Percentiles rank a stretch among this genome's conserved stretches.
phyloP scores from a whole-genome alignment of 1,284 basidiomycete species.

The Porodaedalea pini region DNA sequence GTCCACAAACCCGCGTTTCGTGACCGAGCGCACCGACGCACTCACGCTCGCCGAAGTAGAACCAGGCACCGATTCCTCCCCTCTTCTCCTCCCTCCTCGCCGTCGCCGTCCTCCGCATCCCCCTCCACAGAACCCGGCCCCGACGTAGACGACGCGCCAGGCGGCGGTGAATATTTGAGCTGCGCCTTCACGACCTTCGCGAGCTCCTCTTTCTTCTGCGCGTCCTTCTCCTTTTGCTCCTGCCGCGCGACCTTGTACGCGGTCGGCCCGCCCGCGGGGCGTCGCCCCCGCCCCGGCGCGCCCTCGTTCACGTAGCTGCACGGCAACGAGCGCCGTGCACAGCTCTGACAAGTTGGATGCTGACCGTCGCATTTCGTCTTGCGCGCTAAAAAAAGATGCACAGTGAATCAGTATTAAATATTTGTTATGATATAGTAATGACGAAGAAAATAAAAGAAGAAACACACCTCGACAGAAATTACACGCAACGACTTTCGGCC shows the following conservation, averaged over 20 bases:
- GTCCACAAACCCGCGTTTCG: conserved; percentile 10
- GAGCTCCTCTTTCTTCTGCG: conserved; percentile 1
- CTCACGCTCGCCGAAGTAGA: not conserved
- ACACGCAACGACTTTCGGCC: conserved; percentile 79
- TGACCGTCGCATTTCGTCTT: conserved; percentile 82
- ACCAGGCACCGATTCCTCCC: not conserved
- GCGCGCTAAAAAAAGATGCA: conserved; percentile 47
- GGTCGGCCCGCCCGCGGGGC: conserved; percentile 20
- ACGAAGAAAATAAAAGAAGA: conserved; percentile 7
- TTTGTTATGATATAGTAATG: conserved; percentile 14
- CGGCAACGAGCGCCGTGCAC: conserved; percentile 62
- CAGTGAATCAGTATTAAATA: conserved; percentile 15
- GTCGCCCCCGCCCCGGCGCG: conserved; percentile 30
- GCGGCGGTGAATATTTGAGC: not conserved
- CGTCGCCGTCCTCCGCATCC: not conserved
- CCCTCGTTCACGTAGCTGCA: conserved; percentile 76
- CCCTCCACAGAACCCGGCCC: not conserved
- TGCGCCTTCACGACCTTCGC: not conserved
- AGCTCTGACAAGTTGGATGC: conserved; percentile 75
- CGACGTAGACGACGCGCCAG: not conserved
- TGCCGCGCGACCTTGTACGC: not conserved
- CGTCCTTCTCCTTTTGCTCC: conserved; percentile 5
- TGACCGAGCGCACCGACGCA: not conserved
- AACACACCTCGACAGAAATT: conserved; percentile 76
- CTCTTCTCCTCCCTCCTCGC: not conserved